Evolutionary conservation across 768 basidiomycete species (phyloP).

Genomic region (Podaxis pistillaris): DNA sequence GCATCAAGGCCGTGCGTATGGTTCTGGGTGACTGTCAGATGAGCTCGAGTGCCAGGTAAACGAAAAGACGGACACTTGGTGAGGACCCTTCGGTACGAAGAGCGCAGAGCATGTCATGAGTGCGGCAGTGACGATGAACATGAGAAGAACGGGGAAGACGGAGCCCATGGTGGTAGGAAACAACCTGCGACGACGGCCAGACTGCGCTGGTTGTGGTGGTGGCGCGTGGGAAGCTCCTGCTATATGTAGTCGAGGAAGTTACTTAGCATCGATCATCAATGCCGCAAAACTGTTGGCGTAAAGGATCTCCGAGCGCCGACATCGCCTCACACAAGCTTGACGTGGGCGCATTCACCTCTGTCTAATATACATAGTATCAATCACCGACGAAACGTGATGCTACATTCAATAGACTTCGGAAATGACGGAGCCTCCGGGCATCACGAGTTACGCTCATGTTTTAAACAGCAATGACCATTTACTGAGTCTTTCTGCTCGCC

Average conservation of each 20-base stretch:
- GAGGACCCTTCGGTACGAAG: constrained; percentile 79
- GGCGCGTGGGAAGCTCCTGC: not conserved
- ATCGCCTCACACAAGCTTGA: no score
- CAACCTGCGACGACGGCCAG: not conserved
- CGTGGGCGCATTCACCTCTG: no score
- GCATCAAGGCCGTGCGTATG: constrained; percentile 75
- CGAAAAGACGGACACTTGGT: constrained; percentile 72
- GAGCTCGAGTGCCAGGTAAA: not conserved
- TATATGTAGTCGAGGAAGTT: no score
- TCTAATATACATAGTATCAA: no score
- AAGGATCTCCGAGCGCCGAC: no score
- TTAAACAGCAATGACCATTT: not conserved
- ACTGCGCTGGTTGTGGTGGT: not conserved
- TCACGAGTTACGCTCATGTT: not conserved
- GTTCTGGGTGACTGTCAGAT: constrained; percentile 48
- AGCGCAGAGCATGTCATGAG: constrained; percentile 67
- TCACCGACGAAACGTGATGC: no score
- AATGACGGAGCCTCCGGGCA: not conserved
- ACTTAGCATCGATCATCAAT: no score
- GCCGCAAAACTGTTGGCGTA: no score
- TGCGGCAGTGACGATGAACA: constrained; percentile 62
- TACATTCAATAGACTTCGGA: no score
- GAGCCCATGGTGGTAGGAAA: constrained; percentile 54
- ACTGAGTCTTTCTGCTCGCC: not conserved
- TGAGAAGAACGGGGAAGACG: constrained; percentile 63